Evolutionary conservation across 2,329 filamentous ascomycete species (phyloP).

Genomic region (Botrytis aclada): DNA sequence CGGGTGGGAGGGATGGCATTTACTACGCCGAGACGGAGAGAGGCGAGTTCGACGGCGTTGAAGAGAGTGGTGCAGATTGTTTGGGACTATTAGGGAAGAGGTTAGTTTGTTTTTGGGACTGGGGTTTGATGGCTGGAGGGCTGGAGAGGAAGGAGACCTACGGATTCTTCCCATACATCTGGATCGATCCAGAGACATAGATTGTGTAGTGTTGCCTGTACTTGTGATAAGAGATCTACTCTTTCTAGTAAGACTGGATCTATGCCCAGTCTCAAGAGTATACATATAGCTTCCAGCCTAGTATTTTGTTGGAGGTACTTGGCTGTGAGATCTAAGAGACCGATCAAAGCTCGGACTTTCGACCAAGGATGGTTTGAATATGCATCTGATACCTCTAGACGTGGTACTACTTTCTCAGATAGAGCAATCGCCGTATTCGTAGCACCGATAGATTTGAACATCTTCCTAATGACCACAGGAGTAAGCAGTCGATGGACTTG

Average conservation of each 20-base stretch:
- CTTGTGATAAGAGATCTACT: constrained; percentile 42
- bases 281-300: constrained; percentile 42
- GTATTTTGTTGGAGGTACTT: constrained; percentile 29
- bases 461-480: constrained; percentile 44
- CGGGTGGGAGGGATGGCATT: constrained; percentile 53
- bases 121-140: not conserved
- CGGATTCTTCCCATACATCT: constrained; percentile 40
- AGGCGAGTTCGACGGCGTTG: constrained; percentile 45
- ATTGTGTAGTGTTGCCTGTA: constrained; percentile 44
- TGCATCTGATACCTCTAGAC: constrained; percentile 22
- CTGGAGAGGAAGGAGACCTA: no score
- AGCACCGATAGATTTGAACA: constrained; percentile 61
- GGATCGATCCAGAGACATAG: constrained; percentile 45
- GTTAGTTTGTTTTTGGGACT: constrained; percentile 19
- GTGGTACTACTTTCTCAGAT: constrained; percentile 27
- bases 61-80: constrained; percentile 49
- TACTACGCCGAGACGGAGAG: constrained; percentile 57
- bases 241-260: constrained; percentile 50
- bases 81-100: constrained; percentile 43
- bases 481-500: constrained; percentile 47
- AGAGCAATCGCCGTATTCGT: constrained; percentile 44
- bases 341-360: constrained; percentile 29
- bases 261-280: constrained; percentile 54
- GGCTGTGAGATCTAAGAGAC: constrained; percentile 30
- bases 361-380: constrained; percentile 34